Conservation (phyloP, 2,329 filamentous ascomycete genomes). For the Colletotrichum karsti region DNA sequence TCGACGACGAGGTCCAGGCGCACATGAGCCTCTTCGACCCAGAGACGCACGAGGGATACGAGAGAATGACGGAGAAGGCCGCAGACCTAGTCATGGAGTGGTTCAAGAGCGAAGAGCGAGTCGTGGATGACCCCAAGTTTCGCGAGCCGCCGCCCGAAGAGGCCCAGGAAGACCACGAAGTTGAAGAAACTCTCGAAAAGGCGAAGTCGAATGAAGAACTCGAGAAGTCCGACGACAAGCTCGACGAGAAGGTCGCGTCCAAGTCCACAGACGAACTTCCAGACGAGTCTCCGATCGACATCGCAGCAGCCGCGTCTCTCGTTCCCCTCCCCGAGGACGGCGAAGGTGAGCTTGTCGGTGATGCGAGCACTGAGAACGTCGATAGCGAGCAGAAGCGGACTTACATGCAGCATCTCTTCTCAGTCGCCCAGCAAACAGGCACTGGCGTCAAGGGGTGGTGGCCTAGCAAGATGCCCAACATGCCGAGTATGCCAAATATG, state of each 20-base stretch:
- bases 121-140: constrained; percentile 57
- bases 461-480: constrained; percentile 53
- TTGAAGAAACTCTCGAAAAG: constrained; percentile 42
- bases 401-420: constrained; percentile 60
- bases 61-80: constrained; percentile 67
- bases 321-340: constrained; percentile 56
- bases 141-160: constrained; percentile 48
- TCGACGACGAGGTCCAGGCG: constrained; percentile 75
- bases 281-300: constrained; percentile 59
- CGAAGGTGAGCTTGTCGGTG: constrained; percentile 40
- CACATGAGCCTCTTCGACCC: constrained; percentile 74
- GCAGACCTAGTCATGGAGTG: constrained; percentile 66
- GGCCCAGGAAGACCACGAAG: constrained; percentile 35
- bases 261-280: constrained; percentile 35
- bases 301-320: constrained; percentile 59
- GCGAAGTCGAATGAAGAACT: constrained; percentile 35
- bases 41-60: constrained; percentile 70
- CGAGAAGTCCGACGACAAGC: constrained; percentile 29
- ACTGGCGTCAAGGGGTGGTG: constrained; percentile 55
- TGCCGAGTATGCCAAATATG: constrained; percentile 40
- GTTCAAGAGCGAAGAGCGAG: constrained; percentile 56
- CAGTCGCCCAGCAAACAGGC: constrained; percentile 57
- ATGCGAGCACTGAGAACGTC: constrained; percentile 41
- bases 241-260: constrained; percentile 26
- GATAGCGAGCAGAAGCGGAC: constrained; percentile 46